Evolutionary conservation across 1,284 basidiomycete species (phyloP), one percentile per base, ranked within the genome.

Genomic region (Moesziomyces parantarcticus): DNA sequence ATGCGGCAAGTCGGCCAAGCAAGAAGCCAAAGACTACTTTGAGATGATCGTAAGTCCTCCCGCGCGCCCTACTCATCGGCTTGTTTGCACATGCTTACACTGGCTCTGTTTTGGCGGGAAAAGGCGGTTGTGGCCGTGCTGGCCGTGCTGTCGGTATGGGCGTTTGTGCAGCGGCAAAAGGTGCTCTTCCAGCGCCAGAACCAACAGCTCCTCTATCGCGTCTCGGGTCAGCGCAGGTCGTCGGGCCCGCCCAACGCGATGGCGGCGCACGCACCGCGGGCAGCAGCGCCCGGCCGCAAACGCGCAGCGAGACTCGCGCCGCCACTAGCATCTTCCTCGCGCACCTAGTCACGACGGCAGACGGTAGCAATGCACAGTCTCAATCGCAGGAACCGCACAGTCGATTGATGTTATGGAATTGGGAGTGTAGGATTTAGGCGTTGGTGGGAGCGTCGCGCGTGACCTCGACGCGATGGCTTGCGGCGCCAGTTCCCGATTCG

Each of bases 21-120:
- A 62, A 32, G 74, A 76, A 41, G 66, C 69, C 0, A 25, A 59
- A 6, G 74, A 76, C 51, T 76, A 69, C 54, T 60, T 73, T 44
- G 69, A 73, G 29, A 63, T 76, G 55, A 65, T 76, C 21, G 65
- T 67, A 44, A 53, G 62, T 49, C 2, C 16, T 39, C n/a, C n/a
- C 36, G 36, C 14, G 2, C 6, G 5, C 29, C 26, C 11, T n/a
- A 7, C 13, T 4, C 13, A 10, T 21, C 23, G 7, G n/a, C 11
- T 23, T 18, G 25, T 18, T 14, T 25, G 23, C 18, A 40, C 41
- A 14, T 53, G 36, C 14, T 18, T 1, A 18, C 18, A 6, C 36
- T 39, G 3, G 8, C 6, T 10, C 25, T 14, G 16, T 23, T 26
- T 29, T 39, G 29, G 32, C 3, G 34, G 1, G 18, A 18, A 7